These are phyloP conservation scores for Phaeolepiota aurea DNA, from an alignment of 768 basidiomycete species.

Conservation along the genomic window DNA sequence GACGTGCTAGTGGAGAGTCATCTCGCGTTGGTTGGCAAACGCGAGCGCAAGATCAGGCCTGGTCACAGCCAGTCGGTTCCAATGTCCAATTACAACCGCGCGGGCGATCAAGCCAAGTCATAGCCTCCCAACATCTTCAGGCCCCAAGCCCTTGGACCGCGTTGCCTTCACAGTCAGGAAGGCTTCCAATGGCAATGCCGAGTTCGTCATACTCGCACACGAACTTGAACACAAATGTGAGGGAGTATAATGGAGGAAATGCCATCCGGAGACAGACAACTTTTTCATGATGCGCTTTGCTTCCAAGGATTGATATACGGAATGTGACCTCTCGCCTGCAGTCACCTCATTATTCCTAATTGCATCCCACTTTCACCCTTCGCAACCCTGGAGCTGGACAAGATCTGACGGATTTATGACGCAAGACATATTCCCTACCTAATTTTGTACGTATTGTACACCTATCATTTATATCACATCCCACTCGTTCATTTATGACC, in stretches of 20 bases:
- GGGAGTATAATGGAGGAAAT: background rate
- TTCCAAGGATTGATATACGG: background rate
- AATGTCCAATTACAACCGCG: conserved; percentile 5
- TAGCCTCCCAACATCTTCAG: conserved; percentile 18
- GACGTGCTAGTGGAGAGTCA: conserved; percentile 17
- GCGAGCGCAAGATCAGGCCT: conserved; percentile 4
- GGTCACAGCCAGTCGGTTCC: conserved; percentile 1
- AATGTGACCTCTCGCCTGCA: background rate
- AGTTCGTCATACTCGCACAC: conserved; percentile 9
- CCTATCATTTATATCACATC: no score
- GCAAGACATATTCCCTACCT: conserved; percentile 1
- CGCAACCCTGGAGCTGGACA: no score
- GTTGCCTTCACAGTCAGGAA: conserved; percentile 25
- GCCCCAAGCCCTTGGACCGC: conserved; percentile 35
- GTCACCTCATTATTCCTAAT: background rate
- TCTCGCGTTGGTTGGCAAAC: conserved; percentile 11
- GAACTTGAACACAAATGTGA: background rate
- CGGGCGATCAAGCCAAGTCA: conserved; percentile 17
- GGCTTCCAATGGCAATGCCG: conserved; percentile 18
- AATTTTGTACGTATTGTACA: background rate
- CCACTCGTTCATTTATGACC: background rate
- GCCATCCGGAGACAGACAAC: conserved; percentile 2
- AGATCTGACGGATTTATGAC: conserved; percentile 1
- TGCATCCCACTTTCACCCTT: no score
- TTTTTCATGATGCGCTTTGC: conserved; percentile 1